Evolutionary conservation across 805 yeast species (phyloP).

Genomic region (Maudiozyma serrabonitensis): DNA sequence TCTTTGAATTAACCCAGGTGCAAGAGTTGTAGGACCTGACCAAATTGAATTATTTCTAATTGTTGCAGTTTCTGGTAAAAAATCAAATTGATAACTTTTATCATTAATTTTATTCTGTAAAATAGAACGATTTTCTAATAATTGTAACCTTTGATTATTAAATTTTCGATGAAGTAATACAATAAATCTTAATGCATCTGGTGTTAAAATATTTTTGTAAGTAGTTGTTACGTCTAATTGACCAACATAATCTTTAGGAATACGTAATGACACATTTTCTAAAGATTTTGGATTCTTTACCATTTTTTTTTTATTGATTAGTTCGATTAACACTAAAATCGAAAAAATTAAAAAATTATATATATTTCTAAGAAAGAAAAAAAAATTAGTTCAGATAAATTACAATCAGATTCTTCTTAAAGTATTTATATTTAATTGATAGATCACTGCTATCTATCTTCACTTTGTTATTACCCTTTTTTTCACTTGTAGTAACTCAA

Average conservation of each 20-base stretch:
- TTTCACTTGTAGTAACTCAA: too few relatives aligned
- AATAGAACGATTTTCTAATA: slow-evolving; percentile 51
- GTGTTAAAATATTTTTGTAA: slow-evolving; percentile 30
- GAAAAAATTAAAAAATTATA: too few relatives aligned
- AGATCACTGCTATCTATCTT: too few relatives aligned
- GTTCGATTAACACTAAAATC: too few relatives aligned
- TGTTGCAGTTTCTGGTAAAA: slow-evolving; percentile 55
- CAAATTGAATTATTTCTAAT: slow-evolving; percentile 66
- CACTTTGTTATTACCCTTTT: too few relatives aligned
- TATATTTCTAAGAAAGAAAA: too few relatives aligned
- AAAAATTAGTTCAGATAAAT: too few relatives aligned
- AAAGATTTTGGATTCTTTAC: background rate
- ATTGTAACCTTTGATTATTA: slow-evolving; percentile 47
- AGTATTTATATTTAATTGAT: too few relatives aligned
- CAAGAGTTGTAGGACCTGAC: slow-evolving; percentile 61
- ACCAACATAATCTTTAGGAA: background rate
- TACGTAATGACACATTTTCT: background rate
- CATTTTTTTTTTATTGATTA: background rate
- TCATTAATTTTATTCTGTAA: slow-evolving; percentile 52
- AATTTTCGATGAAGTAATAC: slow-evolving; percentile 68
- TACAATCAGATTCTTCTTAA: too few relatives aligned
- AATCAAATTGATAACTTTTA: slow-evolving; percentile 49
- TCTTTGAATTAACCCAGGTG: slow-evolving; percentile 65
- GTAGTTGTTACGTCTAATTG: background rate
- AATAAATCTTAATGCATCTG: slow-evolving; percentile 50